Conservation (phyloP, 2,329 filamentous ascomycete genomes). For the Arthrobotrys pseudoclavata region DNA sequence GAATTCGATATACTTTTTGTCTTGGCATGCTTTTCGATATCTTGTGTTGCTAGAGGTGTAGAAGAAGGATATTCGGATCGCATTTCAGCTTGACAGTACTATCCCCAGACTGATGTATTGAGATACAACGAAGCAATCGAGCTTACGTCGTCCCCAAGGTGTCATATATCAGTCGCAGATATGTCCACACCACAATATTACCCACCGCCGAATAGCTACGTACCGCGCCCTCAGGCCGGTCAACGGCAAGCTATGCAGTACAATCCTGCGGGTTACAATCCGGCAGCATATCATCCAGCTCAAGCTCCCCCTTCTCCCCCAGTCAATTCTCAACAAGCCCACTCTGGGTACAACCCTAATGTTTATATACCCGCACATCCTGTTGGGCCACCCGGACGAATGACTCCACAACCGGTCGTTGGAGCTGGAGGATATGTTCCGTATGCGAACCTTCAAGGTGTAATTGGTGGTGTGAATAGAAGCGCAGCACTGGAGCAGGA, state of each 20-base stretch:
- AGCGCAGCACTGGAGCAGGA: slow-evolving; percentile 49
- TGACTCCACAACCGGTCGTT: slow-evolving; percentile 55
- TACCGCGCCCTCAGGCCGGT: slow-evolving; percentile 48
- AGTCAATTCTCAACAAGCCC: slow-evolving; percentile 47
- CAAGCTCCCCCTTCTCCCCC: slow-evolving; percentile 58
- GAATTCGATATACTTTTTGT: slow-evolving; percentile 15
- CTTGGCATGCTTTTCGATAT: slow-evolving; percentile 31
- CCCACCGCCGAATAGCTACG: slow-evolving; percentile 53
- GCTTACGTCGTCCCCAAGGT: slow-evolving; percentile 13
- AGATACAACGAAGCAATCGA: background rate
- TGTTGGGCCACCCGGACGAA: slow-evolving; percentile 54
- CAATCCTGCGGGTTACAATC: slow-evolving; percentile 58
- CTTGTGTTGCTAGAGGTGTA: slow-evolving; percentile 25
- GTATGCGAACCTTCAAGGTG: slow-evolving; percentile 59
- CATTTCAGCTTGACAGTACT: background rate
- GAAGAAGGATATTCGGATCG: slow-evolving; percentile 2
- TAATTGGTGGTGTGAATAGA: slow-evolving; percentile 59
- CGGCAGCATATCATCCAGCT: slow-evolving; percentile 50
- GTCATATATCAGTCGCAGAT: slow-evolving; percentile 23
- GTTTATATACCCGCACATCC: slow-evolving; percentile 54
- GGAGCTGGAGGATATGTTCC: slow-evolving; percentile 59
- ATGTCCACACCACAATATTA: slow-evolving; percentile 60
- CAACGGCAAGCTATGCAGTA: slow-evolving; percentile 57
- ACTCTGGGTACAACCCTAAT: slow-evolving; percentile 53
- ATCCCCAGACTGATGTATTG: slow-evolving; percentile 35